These are phyloP conservation scores for Limonium bicolor DNA, from an alignment of 148 eudicot species.

Conservation along the genomic window DNA sequence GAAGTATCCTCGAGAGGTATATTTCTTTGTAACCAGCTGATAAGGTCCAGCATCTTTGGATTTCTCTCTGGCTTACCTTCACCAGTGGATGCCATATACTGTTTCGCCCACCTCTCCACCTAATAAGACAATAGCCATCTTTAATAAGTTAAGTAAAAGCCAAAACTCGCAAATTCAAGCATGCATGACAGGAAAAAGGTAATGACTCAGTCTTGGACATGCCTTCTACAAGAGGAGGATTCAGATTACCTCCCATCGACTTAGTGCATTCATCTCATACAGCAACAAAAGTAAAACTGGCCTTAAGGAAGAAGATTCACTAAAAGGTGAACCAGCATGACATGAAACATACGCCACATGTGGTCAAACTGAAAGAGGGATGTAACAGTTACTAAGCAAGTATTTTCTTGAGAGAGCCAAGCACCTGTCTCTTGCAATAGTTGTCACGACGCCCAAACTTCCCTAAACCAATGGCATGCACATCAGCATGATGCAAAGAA, in stretches of 20 bases:
- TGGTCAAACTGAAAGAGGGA: too few species aligned
- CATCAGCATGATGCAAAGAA: slow-evolving; percentile 66
- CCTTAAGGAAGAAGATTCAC: background rate
- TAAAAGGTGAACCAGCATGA: slow-evolving; percentile 1
- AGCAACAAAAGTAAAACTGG: background rate
- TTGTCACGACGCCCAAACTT: slow-evolving; percentile 63
- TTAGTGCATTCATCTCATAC: background rate
- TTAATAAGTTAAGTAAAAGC: background rate
- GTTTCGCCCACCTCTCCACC: slow-evolving; percentile 93
- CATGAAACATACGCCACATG: too few species aligned
- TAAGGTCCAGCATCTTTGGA: slow-evolving; percentile 67
- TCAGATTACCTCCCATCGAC: too few species aligned
- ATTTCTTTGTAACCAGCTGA: slow-evolving; percentile 58
- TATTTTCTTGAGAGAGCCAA: background rate
- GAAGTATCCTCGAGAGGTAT: slow-evolving; percentile 80
- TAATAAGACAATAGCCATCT: slow-evolving; percentile 11
- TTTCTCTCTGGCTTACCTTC: slow-evolving; percentile 66
- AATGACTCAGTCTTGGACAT: too few species aligned
- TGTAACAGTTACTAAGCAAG: too few species aligned
- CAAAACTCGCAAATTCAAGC: background rate
- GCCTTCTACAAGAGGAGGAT: too few species aligned
- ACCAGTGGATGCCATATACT: slow-evolving; percentile 70
- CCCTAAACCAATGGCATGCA: slow-evolving; percentile 62
- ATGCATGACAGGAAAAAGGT: too few species aligned
- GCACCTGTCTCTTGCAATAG: slow-evolving; percentile 89